A percentile compares a stretch with the other conserved stretches of the same genome.
Conservation (phyloP, 371 early-diverging fungal genomes). For the Mortierella polycephala region DNA sequence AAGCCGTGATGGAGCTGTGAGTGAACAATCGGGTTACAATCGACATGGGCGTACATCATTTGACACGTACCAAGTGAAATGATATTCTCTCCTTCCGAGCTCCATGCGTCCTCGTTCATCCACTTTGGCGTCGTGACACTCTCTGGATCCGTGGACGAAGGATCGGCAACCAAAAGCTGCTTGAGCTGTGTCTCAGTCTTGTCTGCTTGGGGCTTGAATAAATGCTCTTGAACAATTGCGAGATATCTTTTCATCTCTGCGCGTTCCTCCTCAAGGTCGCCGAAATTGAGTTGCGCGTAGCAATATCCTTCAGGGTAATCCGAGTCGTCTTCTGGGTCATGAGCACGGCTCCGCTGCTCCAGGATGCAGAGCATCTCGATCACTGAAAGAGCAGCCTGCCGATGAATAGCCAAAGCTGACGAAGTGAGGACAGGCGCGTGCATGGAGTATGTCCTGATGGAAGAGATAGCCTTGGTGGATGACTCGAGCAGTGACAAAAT, state of each 20-base stretch:
- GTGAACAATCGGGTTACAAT: too few species aligned
- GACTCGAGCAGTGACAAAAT: constrained; percentile 46
- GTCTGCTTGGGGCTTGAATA: constrained; percentile 43
- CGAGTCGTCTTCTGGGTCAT: constrained; percentile 20
- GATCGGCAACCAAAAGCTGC: constrained; percentile 18
- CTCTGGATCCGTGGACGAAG: neutral
- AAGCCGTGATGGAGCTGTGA: too few species aligned
- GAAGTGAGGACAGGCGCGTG: constrained; percentile 42
- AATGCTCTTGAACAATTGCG: constrained; percentile 46
- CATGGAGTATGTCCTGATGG: constrained; percentile 55
- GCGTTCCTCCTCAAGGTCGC: constrained; percentile 46
- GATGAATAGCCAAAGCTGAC: constrained; percentile 38
- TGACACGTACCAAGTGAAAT: constrained; percentile 23
- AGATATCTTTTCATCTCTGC: constrained; percentile 50
- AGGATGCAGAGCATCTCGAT: constrained; percentile 54
- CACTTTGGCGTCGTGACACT: constrained; percentile 20
- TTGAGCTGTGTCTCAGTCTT: constrained; percentile 25
- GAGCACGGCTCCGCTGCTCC: constrained; percentile 43
- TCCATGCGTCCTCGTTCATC: constrained; percentile 35
- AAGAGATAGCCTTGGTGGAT: constrained; percentile 55
- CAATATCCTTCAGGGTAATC: constrained; percentile 41
- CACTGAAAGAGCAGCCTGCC: constrained; percentile 50
- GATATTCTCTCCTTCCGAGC: constrained; percentile 1
- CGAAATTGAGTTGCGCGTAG: constrained; percentile 42
- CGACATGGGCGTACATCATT: neutral